phyloP scores from a whole-genome alignment of 192 early-diverging fungal genomes.

The Coemansia umbellata region DNA sequence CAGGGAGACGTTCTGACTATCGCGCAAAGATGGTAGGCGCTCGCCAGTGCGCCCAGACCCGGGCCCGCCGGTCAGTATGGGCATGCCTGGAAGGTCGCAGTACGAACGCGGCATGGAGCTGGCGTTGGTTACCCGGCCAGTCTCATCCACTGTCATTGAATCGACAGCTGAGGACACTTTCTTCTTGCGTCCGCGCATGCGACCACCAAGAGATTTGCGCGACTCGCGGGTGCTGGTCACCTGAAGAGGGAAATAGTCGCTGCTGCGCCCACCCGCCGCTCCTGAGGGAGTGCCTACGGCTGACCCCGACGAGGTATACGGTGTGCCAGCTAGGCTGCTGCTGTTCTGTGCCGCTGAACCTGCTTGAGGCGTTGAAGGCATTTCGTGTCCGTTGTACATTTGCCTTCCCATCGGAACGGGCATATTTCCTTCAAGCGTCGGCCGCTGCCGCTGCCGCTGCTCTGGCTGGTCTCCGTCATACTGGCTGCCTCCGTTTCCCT shows the following conservation, averaged over 20 bases:
- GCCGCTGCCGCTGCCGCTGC: conserved; percentile 17
- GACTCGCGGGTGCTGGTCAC: conserved; percentile 43
- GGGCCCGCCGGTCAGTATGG: conserved; percentile 42
- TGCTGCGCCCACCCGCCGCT: conserved; percentile 2
- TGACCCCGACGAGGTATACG: conserved; percentile 27
- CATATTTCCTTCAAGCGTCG: conserved; percentile 30
- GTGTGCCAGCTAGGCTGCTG: conserved; percentile 27
- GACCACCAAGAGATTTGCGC: conserved; percentile 42
- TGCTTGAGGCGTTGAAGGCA: conserved; percentile 1
- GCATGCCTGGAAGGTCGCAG: conserved; percentile 45
- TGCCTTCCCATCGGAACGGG: conserved; percentile 2
- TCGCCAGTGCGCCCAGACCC: conserved; percentile 12
- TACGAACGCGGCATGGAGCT: conserved; percentile 37
- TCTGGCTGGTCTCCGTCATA: neutral
- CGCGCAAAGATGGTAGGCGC: conserved; percentile 27
- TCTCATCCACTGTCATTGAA: neutral
- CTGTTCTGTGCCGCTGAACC: neutral
- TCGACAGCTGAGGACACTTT: neutral
- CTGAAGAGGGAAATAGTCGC: conserved; percentile 48
- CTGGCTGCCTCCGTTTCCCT: neutral
- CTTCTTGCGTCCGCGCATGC: conserved; percentile 30
- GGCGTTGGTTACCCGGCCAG: neutral
- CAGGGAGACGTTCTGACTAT: conserved; percentile 24
- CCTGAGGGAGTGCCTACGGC: neutral
- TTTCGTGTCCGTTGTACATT: conserved; percentile 2